Conservation (phyloP, 2,329 filamentous ascomycete genomes). For the Pseudocercospora fuligena region DNA sequence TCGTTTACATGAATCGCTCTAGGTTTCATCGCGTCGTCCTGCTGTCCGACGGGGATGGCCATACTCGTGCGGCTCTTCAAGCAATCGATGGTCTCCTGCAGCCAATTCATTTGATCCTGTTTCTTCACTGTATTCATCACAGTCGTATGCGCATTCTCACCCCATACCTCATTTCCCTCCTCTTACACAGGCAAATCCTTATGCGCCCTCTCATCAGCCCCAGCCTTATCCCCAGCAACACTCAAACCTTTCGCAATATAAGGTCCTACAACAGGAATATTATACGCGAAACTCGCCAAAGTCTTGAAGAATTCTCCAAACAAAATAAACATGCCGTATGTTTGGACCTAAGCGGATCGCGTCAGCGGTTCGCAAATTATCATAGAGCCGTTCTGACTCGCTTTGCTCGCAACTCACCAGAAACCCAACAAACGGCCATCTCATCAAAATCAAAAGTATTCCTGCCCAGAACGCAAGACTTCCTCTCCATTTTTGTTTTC, state of each 20-base stretch:
- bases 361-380: too few species aligned
- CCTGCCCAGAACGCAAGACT: conserved; percentile 86
- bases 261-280: conserved; percentile 82
- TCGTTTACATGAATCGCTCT: not conserved
- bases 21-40: too few species aligned
- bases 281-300: conserved; percentile 83
- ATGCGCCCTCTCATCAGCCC: conserved; percentile 67
- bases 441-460: conserved; percentile 80
- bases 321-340: conserved; percentile 85
- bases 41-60: too few species aligned
- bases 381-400: too few species aligned
- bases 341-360: not conserved
- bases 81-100: not conserved
- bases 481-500: conserved; percentile 88
- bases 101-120: not conserved
- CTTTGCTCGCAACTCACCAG: conserved; percentile 55
- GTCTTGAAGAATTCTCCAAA: conserved; percentile 97
- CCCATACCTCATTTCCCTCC: not conserved
- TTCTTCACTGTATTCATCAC: not conserved
- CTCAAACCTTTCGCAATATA: conserved; percentile 79
- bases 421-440: conserved; percentile 93
- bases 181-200: conserved; percentile 75
- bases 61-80: too few species aligned
- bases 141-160: not conserved
- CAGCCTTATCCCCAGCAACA: conserved; percentile 71